A percentile compares a stretch with the other conserved stretches of the same genome.
phyloP scores from a whole-genome alignment of 2,329 filamentous ascomycete species.

The Pseudogymnoascus sp. region DNA sequence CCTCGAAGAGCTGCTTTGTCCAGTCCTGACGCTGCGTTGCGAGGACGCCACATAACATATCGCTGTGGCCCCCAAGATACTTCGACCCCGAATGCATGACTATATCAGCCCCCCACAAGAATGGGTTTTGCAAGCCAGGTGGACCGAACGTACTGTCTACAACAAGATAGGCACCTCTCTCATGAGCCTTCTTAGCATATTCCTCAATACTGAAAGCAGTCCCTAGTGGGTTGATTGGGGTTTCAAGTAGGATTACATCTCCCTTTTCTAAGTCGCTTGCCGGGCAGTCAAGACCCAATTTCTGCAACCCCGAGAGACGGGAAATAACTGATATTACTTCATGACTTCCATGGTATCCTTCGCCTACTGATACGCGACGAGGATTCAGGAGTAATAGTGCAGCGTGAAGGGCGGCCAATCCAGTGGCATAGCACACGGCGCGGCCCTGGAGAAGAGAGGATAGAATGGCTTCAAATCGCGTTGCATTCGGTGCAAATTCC shows the following conservation, averaged over 20 bases:
- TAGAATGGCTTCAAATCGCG: conserved; percentile 79
- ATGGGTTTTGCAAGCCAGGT: conserved; percentile 81
- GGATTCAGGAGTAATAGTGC: conserved; percentile 80
- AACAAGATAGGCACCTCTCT: conserved; percentile 67
- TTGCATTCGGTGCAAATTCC: conserved; percentile 68
- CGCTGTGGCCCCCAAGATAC: conserved; percentile 92
- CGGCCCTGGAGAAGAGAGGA: conserved; percentile 65
- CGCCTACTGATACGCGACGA: conserved; percentile 71
- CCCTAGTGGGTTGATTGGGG: conserved; percentile 85
- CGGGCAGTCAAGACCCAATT: conserved; percentile 65
- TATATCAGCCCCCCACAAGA: conserved; percentile 71
- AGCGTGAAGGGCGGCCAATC: conserved; percentile 82
- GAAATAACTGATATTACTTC: conserved; percentile 69
- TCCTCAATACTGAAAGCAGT: conserved; percentile 66
- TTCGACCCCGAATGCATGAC: conserved; percentile 94
- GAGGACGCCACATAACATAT: conserved; percentile 84
- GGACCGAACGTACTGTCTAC: conserved; percentile 93
- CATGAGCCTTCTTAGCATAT: conserved; percentile 68
- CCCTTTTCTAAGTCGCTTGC: conserved; percentile 62
- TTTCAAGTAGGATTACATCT: conserved; percentile 87
- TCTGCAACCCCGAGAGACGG: conserved; percentile 68
- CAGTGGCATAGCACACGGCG: conserved; percentile 72
- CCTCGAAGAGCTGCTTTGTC: conserved; percentile 54
- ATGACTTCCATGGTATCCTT: conserved; percentile 90
- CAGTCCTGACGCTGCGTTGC: conserved; percentile 56